A percentile compares a stretch with the other conserved stretches of the same genome.
Conservation (phyloP, 192 early-diverging fungal genomes). For the Geranomyces michiganensis region DNA sequence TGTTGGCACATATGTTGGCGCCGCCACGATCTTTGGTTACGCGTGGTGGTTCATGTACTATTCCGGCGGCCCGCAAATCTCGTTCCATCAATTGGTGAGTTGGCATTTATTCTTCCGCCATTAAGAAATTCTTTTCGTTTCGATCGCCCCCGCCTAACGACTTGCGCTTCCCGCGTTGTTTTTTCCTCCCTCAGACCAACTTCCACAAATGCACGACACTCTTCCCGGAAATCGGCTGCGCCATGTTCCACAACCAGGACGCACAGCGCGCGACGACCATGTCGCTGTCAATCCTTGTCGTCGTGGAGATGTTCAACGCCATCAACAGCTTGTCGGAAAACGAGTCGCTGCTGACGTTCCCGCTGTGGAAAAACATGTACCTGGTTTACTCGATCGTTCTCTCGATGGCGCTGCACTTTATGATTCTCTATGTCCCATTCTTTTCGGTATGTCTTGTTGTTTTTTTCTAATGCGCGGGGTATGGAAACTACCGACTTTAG, state of each 20-base stretch:
- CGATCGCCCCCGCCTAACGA: no score
- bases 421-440: conserved; percentile 97
- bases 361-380: conserved; percentile 90
- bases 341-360: conserved; percentile 86
- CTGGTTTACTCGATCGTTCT: conserved; percentile 81
- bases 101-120: conserved; percentile 14
- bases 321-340: conserved; percentile 96
- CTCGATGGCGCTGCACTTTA: conserved; percentile 92
- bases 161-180: conserved; percentile 16
- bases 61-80: conserved; percentile 81
- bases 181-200: conserved; percentile 61
- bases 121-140: no score
- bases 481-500: no score
- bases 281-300: conserved; percentile 91
- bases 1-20: conserved; percentile 89
- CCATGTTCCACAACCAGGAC: conserved; percentile 81
- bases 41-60: conserved; percentile 99
- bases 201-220: conserved; percentile 88
- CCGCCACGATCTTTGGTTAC: conserved; percentile 93
- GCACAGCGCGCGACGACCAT: conserved; percentile 91
- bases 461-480: conserved; percentile 2
- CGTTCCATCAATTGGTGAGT: conserved; percentile 82
- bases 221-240: conserved; percentile 92
- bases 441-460: conserved; percentile 71
- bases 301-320: conserved; percentile 99